Conservation (phyloP, 495 filamentous ascomycete genomes). For the Pyrenula massariospora region DNA sequence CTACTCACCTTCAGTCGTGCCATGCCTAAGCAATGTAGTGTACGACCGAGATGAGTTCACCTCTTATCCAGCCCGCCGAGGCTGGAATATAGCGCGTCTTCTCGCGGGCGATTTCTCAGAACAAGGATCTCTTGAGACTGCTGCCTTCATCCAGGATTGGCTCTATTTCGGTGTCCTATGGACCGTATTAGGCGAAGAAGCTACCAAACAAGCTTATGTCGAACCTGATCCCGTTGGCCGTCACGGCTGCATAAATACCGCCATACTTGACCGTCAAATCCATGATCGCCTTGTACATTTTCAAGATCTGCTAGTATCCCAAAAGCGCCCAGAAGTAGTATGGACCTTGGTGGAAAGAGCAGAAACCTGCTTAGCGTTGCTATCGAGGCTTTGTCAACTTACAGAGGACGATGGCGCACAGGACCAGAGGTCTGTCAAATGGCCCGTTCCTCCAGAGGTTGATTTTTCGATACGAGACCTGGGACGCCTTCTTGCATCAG, state of each 20-base stretch:
- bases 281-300: not conserved
- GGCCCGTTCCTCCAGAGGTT: not conserved
- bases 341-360: not conserved
- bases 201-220: not conserved
- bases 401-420: not conserved
- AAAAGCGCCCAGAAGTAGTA: not conserved
- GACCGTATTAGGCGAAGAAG: not conserved
- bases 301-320: not conserved
- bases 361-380: not conserved
- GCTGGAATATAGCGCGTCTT: not conserved
- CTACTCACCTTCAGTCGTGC: not conserved
- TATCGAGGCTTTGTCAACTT: not conserved
- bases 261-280: not conserved
- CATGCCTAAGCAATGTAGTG: not conserved
- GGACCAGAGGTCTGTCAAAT: not conserved
- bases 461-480: not conserved
- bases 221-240: not conserved
- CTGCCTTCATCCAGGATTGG: not conserved
- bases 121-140: not conserved
- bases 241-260: not conserved
- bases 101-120: not conserved
- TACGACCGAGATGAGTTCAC: not conserved
- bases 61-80: not conserved
- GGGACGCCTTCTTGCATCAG: not conserved
- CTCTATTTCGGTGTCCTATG: not conserved